Base-by-base conservation (phyloP, 106 monocot species). In the Apostasia shenzhenica region DNA sequence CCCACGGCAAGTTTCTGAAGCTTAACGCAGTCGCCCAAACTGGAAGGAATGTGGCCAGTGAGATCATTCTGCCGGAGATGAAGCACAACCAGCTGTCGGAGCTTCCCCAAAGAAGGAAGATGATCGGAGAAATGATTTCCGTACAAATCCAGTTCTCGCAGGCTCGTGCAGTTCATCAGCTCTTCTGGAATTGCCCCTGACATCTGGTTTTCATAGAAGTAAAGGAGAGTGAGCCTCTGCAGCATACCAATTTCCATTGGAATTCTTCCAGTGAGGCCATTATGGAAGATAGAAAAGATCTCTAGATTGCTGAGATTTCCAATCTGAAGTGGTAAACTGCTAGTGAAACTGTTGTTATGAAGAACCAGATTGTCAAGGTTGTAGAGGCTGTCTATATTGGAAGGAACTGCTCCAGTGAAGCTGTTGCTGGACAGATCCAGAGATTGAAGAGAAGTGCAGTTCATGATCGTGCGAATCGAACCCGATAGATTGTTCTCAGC, bases 11-110 rank as follows among this genome's bases (percentile, higher is more conserved):
- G 53, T 2, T 61, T 61, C 63, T 83, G 80, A 37, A 95, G 86
- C 5, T 71, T 84, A 41, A 13, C 67, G 81, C 91, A 95, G 71
- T 84, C 38, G 57, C 95, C 91, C 54, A 95, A 43, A 70, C 91
- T 89, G 6, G 82, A 69, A 14, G 95, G 95, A n/a, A 95, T 80
- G 10, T 73, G 63, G 45, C 95, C 91, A 2, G 82, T 84, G 0
- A 95, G 80, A 48, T 89, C 91, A 51, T 95, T 95, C 74, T 95
- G 86, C 72, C 95, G 75, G 71, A 95, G 53, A 12, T 95, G 91
- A 48, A 95, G 86, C 50, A 88, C 68, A 3, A 84, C 76, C 5
- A 95, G 74, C 13, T 91, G 82, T 68, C 82, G 69, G 46, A 95
- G 83, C 54, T 76, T 75, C 8, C 97, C 92, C 2, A 97, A 89